Percentiles rank a stretch among this genome's conserved stretches.
Evolutionary conservation across 2,329 filamentous ascomycete genomes (phyloP).

Genomic region (Fusarium lateritium): DNA sequence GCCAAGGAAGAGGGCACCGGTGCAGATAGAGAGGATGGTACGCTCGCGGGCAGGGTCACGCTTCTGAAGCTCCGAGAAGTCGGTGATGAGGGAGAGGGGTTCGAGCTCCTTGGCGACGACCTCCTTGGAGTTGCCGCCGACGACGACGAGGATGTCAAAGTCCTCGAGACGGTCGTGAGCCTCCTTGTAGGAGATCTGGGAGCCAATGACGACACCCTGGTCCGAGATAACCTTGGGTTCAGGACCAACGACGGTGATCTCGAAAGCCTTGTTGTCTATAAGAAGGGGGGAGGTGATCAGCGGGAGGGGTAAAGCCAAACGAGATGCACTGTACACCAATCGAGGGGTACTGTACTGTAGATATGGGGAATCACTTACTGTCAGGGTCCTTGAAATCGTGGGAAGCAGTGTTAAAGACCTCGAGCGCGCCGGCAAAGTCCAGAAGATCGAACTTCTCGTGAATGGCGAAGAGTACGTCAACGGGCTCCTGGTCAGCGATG

Average conservation of each 20-base stretch:
- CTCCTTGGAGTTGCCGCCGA: constrained; percentile 77
- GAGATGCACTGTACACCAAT: constrained; percentile 9
- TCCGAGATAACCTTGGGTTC: constrained; percentile 69
- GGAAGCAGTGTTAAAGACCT: constrained; percentile 65
- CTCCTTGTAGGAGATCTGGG: constrained; percentile 84
- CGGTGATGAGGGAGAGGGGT: constrained; percentile 79
- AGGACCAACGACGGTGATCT: constrained; percentile 68
- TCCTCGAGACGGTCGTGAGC: constrained; percentile 80
- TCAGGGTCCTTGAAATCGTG: constrained; percentile 68
- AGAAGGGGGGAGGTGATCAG: constrained; percentile 42
- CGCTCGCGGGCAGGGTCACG: constrained; percentile 84
- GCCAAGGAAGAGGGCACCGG: constrained; percentile 83
- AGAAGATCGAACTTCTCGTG: constrained; percentile 72
- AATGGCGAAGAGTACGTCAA: constrained; percentile 73
- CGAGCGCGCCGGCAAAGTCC: constrained; percentile 70
- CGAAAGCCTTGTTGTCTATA: constrained; percentile 70
- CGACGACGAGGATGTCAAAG: constrained; percentile 84
- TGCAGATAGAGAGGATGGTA: constrained; percentile 85
- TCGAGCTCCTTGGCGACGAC: constrained; percentile 78
- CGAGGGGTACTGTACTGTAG: constrained; percentile 8
- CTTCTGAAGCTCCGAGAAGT: constrained; percentile 85
- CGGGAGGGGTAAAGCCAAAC: constrained; percentile 41
- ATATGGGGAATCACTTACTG: constrained; percentile 55
- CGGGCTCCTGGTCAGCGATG: constrained; percentile 69
- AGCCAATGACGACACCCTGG: constrained; percentile 78